A percentile compares a stretch with the other conserved stretches of the same genome.
Conservation (phyloP, 169 alveolate genomes). For the Eimeria necatrix region DNA sequence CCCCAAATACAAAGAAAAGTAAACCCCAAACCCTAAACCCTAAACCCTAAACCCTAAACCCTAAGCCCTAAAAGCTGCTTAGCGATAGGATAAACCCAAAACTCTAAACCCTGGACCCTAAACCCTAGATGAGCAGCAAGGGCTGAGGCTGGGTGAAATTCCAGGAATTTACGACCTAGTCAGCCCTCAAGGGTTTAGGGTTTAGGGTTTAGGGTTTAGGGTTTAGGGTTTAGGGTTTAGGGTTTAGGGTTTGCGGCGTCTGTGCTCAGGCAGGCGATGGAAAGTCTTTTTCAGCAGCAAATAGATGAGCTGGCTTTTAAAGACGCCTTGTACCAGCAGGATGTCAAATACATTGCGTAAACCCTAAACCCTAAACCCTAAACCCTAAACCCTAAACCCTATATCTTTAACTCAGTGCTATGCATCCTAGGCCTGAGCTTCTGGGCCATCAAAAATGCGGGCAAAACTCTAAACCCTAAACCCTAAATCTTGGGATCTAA, state of each 20-base stretch:
- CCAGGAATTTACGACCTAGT: too few species aligned
- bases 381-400: too few species aligned
- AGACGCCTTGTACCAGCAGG: conserved; percentile 72
- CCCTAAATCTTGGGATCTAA: too few species aligned
- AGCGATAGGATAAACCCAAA: too few species aligned
- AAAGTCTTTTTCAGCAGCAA: conserved; percentile 21
- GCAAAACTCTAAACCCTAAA: too few species aligned
- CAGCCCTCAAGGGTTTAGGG: too few species aligned
- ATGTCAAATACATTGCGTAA: conserved; percentile 14
- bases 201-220: not conserved
- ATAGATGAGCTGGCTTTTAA: conserved; percentile 55
- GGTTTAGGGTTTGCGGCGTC: not conserved
- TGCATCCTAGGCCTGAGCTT: too few species aligned
- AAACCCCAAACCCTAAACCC: conserved; percentile 14
- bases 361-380: conserved; percentile 29
- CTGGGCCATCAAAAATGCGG: too few species aligned
- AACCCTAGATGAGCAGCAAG: not conserved
- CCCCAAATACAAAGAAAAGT: conserved; percentile 9
- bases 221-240: conserved; percentile 41
- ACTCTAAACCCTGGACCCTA: conserved; percentile 28
- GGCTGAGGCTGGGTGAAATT: not conserved
- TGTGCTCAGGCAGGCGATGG: conserved; percentile 33
- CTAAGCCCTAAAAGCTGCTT: not conserved
- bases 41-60: not conserved
- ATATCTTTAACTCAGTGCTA: too few species aligned